Evolutionary conservation across 192 early-diverging fungal genomes (phyloP).

Genomic region (Umbelopsis sp.): DNA sequence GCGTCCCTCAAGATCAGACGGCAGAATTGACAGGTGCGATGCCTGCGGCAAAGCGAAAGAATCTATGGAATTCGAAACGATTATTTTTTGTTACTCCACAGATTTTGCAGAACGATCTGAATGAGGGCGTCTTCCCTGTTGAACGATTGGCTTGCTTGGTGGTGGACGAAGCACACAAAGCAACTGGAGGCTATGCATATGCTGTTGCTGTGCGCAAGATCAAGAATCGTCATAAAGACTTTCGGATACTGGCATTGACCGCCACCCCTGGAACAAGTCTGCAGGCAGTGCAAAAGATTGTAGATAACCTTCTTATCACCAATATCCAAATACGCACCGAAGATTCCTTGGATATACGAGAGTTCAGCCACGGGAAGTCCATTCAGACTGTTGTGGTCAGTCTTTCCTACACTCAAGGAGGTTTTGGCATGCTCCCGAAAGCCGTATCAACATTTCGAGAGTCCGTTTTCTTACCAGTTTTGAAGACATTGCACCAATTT

Average conservation of each 20-base stretch:
- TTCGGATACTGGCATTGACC: conserved; percentile 83
- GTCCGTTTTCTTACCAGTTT: conserved; percentile 15
- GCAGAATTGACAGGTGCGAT: conserved; percentile 73
- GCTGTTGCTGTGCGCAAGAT: conserved; percentile 69
- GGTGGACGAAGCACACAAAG: conserved; percentile 90
- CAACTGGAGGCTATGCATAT: conserved; percentile 85
- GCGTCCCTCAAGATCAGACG: conserved; percentile 66
- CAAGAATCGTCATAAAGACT: conserved; percentile 43
- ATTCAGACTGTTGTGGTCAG: conserved; percentile 70
- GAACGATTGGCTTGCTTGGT: conserved; percentile 70
- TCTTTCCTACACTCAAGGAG: conserved; percentile 46
- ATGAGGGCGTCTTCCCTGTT: conserved; percentile 64
- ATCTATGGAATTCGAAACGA: conserved; percentile 64
- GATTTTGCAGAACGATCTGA: conserved; percentile 84
- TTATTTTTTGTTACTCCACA: conserved; percentile 92
- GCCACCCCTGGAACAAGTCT: conserved; percentile 83
- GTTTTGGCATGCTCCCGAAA: conserved; percentile 28
- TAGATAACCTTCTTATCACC: conserved; percentile 75
- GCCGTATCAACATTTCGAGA: neutral
- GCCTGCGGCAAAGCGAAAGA: conserved; percentile 40
- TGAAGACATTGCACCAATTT: conserved; percentile 33
- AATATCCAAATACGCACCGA: conserved; percentile 87
- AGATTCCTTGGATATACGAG: conserved; percentile 80
- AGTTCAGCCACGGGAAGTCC: conserved; percentile 67
- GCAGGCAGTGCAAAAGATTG: conserved; percentile 70